These are phyloP conservation scores for Claviceps cyperi DNA, from an alignment of 2,329 filamentous ascomycete species.

Conservation along the genomic window DNA sequence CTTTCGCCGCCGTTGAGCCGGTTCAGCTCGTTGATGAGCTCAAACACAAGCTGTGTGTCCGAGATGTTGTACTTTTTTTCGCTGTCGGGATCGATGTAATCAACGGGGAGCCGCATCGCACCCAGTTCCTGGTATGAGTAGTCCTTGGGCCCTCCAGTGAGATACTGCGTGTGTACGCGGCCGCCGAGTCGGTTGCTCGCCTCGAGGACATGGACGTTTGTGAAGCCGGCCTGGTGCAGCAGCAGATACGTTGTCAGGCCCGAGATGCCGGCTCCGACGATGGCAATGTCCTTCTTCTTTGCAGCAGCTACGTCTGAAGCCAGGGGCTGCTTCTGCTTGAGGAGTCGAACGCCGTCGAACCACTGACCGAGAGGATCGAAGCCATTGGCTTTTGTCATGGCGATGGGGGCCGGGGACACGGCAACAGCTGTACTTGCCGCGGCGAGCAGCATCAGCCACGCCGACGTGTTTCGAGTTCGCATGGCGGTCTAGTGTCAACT, in stretches of 20 bases:
- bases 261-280: slow-evolving; percentile 51
- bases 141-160: slow-evolving; percentile 41
- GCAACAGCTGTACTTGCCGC: neutral
- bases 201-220: slow-evolving; percentile 48
- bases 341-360: slow-evolving; percentile 50
- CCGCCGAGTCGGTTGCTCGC: slow-evolving; percentile 46
- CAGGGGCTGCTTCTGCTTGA: slow-evolving; percentile 38
- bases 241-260: slow-evolving; percentile 45
- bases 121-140: slow-evolving; percentile 57
- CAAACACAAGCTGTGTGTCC: slow-evolving; percentile 51
- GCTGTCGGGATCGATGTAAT: slow-evolving; percentile 32
- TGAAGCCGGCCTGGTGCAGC: slow-evolving; percentile 35
- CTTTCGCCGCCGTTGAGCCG: slow-evolving; percentile 36
- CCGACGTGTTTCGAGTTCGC: too few species aligned
- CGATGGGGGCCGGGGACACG: slow-evolving; percentile 11
- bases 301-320: slow-evolving; percentile 11
- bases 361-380: slow-evolving; percentile 39
- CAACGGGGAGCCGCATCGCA: slow-evolving; percentile 48
- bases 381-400: slow-evolving; percentile 36
- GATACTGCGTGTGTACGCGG: slow-evolving; percentile 48
- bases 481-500: too few species aligned
- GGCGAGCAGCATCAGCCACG: neutral
- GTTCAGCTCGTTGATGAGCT: slow-evolving; percentile 46
- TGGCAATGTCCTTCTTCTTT: slow-evolving; percentile 39
- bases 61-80: slow-evolving; percentile 41